Conservation (phyloP, 2,329 filamentous ascomycete genomes). For the Hawksworthiomyces lignivorus region DNA sequence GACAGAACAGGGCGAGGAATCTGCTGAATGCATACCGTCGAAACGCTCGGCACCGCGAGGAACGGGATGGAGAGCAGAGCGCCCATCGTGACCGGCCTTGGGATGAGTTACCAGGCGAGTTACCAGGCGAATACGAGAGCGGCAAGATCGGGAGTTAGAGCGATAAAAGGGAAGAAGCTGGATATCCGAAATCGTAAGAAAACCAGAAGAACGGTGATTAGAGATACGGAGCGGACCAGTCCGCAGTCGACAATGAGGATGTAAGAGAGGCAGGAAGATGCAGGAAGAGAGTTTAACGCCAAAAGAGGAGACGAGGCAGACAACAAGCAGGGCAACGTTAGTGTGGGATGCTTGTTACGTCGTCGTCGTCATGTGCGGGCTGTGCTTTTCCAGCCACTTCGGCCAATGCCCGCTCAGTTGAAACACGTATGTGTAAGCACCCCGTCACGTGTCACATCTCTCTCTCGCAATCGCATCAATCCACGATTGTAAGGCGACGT, state of each 20-base stretch:
- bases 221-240: too few relatives aligned
- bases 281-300: neutral
- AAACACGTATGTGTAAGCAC: too few relatives aligned
- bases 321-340: neutral
- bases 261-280: neutral
- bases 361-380: too few relatives aligned
- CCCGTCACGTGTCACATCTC: too few relatives aligned
- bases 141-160: too few relatives aligned
- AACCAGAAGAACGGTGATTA: neutral
- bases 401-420: too few relatives aligned
- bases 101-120: too few relatives aligned
- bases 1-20: neutral
- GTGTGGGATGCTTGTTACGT: neutral
- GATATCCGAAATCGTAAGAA: neutral
- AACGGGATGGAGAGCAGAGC: slow-evolving; percentile 84
- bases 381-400: too few relatives aligned
- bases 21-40: slow-evolving; percentile 64
- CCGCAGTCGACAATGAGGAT: neutral
- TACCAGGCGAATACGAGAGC: too few relatives aligned
- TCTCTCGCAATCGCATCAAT: too few relatives aligned
- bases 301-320: neutral
- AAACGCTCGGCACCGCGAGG: slow-evolving; percentile 76
- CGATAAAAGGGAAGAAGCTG: neutral
- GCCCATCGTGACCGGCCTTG: slow-evolving; percentile 64
- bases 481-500: too few relatives aligned